Base-by-base conservation (phyloP, 495 filamentous ascomycete genomes). In the Neurospora sp. region DNA sequence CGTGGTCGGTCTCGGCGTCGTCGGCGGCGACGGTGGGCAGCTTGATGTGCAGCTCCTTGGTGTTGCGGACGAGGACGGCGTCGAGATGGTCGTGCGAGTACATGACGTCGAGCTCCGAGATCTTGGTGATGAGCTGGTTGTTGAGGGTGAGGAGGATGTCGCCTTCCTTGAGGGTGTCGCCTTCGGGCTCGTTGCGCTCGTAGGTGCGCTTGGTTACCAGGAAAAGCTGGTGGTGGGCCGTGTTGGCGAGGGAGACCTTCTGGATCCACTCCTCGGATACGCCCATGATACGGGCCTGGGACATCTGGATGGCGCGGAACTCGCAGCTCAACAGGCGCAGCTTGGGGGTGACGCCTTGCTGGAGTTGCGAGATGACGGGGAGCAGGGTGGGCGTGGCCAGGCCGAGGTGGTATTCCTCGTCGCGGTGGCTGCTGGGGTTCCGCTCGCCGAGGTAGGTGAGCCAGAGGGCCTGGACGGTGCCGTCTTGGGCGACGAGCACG, bases 221-320 rank as follows among this genome's bases (percentile, higher is more conserved):
- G 85, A 99, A 99, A 27, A 99, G 88, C 81, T 98, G 96, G 80
- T 99, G 96, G 70, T 92, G 91, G 20, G 95, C 90, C 10, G 92
- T 92, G 77, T 98, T 97, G 71, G 94, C 92, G 71, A 88, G 81
- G 41, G 94, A 90, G 31, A 97, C 94, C 81, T 92, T 90, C 75
- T 92, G 86, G 76, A 98, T 97, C 96, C 96, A 98, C 70, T 96
- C 92, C 77, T 98, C 94, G 0, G 92, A 92, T 8, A 98, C 93
- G 39, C 96, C 96, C 96, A 99, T 98, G 74, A 98, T 93, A 37
- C 94, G 91, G n/a, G 92, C 96, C 83, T 98, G 96, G 73, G 90
- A 92, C 96, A 99, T 98, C 77, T 97, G 93, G 39, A 98, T 93
- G 44, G 95, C 90, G 72, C 96, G 93, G 80, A 94, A 94, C 82